These are phyloP conservation scores for Hirsutella minnesotensis DNA, from an alignment of 2,329 filamentous ascomycete genomes.

Conservation along the genomic window DNA sequence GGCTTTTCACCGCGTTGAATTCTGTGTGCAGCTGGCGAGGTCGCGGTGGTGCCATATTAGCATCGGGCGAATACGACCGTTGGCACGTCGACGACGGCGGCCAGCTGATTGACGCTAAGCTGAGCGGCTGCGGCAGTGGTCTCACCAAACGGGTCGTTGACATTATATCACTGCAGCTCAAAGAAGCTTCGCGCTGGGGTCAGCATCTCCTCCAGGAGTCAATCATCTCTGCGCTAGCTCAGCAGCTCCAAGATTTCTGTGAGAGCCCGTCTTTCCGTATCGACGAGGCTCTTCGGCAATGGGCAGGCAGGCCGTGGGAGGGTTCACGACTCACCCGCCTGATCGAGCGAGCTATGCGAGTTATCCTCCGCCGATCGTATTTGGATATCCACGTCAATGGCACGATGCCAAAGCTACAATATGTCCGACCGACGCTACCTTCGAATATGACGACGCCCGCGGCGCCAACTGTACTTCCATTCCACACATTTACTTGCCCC, in stretches of 20 bases:
- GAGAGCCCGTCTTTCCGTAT: slow-evolving; percentile 23
- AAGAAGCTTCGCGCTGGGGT: slow-evolving; percentile 80
- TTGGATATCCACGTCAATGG: slow-evolving; percentile 61
- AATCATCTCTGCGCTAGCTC: slow-evolving; percentile 36
- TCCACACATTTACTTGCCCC: slow-evolving; percentile 95
- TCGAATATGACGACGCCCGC: slow-evolving; percentile 63
- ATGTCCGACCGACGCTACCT: slow-evolving; percentile 64
- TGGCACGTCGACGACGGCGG: slow-evolving; percentile 88
- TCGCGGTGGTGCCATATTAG: slow-evolving; percentile 72
- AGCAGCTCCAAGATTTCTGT: slow-evolving; percentile 31
- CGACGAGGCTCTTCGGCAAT: slow-evolving; percentile 33
- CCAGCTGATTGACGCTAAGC: slow-evolving; percentile 64
- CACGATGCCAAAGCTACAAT: slow-evolving; percentile 42
- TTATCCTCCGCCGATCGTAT: slow-evolving; percentile 78
- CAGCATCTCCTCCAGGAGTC: slow-evolving; percentile 51
- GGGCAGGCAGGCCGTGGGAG: slow-evolving; percentile 75
- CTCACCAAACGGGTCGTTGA: slow-evolving; percentile 85
- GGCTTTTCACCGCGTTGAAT: slow-evolving; percentile 85
- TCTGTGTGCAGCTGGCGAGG: slow-evolving; percentile 94
- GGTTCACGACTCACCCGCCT: slow-evolving; percentile 75
- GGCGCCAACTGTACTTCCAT: slow-evolving; percentile 88
- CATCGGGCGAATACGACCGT: slow-evolving; percentile 63
- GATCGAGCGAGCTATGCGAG: slow-evolving; percentile 71
- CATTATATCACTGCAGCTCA: slow-evolving; percentile 80
- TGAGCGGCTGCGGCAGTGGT: slow-evolving; percentile 52